Conservation (phyloP, 192 early-diverging fungal genomes). For the Backusella sp. region DNA sequence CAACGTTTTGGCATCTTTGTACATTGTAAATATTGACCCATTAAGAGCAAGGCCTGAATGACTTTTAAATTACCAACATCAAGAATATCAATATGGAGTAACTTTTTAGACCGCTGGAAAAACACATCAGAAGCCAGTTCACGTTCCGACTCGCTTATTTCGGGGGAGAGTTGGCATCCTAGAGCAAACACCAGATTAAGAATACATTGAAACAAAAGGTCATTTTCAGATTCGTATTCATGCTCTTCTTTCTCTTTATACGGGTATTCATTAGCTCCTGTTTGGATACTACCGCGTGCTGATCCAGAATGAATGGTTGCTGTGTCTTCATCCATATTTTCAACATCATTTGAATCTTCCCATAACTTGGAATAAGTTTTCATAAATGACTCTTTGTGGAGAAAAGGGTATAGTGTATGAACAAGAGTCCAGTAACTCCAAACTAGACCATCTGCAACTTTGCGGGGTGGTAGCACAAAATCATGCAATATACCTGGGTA, state of each 20-base stretch:
- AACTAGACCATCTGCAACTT: slow-evolving; percentile 9
- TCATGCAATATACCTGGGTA: neutral
- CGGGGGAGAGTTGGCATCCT: slow-evolving; percentile 15
- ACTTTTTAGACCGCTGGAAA: slow-evolving; percentile 15
- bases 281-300: neutral
- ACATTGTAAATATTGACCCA: slow-evolving; percentile 23
- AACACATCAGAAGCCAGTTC: slow-evolving; percentile 14
- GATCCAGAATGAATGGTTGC: neutral
- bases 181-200: slow-evolving; percentile 21
- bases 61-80: slow-evolving; percentile 16
- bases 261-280: neutral
- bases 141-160: slow-evolving; percentile 3
- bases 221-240: slow-evolving; percentile 8
- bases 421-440: slow-evolving; percentile 16
- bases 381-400: slow-evolving; percentile 19
- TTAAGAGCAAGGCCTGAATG: slow-evolving; percentile 14
- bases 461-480: slow-evolving; percentile 5
- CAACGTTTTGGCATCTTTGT: slow-evolving; percentile 11
- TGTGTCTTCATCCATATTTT: neutral
- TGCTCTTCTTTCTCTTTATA: slow-evolving; percentile 2
- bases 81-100: slow-evolving; percentile 18
- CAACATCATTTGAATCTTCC: slow-evolving; percentile 8
- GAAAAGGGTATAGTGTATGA: slow-evolving; percentile 22
- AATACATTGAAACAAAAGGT: slow-evolving; percentile 17
- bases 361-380: slow-evolving; percentile 17